Evolutionary conservation across 2,329 filamentous ascomycete genomes (phyloP).

Genomic region (Rhynchosporium agropyri): DNA sequence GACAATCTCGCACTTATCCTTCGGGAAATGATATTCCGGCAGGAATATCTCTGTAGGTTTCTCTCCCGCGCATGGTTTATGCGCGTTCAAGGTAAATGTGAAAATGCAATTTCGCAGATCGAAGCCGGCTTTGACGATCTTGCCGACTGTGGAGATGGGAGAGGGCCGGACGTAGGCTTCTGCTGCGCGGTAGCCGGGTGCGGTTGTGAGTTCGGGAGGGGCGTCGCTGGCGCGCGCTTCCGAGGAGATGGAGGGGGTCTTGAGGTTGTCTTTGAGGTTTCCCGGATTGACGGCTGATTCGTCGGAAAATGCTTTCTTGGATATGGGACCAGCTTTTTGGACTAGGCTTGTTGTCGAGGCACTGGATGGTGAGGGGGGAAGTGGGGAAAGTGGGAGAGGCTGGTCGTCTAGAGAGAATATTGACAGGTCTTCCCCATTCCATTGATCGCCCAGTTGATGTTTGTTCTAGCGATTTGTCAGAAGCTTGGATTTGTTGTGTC

Average conservation of each 20-base stretch:
- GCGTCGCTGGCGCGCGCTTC: slow-evolving; percentile 48
- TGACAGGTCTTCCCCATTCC: slow-evolving; percentile 97
- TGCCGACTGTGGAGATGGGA: slow-evolving; percentile 74
- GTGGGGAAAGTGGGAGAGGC: slow-evolving; percentile 54
- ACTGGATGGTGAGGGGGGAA: slow-evolving; percentile 49
- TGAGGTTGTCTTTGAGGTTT: slow-evolving; percentile 75
- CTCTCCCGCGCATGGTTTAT: slow-evolving; percentile 61
- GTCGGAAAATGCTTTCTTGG: slow-evolving; percentile 50
- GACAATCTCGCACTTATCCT: slow-evolving; percentile 68
- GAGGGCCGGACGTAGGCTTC: slow-evolving; percentile 91
- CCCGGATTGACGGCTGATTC: slow-evolving; percentile 67
- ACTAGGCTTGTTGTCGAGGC: slow-evolving; percentile 53
- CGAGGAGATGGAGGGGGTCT: slow-evolving; percentile 67
- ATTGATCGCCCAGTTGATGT: slow-evolving; percentile 87
- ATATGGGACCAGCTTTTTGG: slow-evolving; percentile 44
- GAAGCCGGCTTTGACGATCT: slow-evolving; percentile 73
- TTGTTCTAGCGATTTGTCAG: slow-evolving; percentile 63
- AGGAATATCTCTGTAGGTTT: slow-evolving; percentile 81
- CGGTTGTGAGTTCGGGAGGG: slow-evolving; percentile 60
- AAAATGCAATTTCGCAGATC: slow-evolving; percentile 81
- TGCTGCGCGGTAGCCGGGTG: slow-evolving; percentile 80
- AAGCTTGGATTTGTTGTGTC: background rate
- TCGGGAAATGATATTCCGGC: slow-evolving; percentile 90
- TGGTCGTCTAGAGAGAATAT: slow-evolving; percentile 86
- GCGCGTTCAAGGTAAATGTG: slow-evolving; percentile 67